phyloP scores from a whole-genome alignment of 257 asterid genomes.

The Nicotiana attenuata region DNA sequence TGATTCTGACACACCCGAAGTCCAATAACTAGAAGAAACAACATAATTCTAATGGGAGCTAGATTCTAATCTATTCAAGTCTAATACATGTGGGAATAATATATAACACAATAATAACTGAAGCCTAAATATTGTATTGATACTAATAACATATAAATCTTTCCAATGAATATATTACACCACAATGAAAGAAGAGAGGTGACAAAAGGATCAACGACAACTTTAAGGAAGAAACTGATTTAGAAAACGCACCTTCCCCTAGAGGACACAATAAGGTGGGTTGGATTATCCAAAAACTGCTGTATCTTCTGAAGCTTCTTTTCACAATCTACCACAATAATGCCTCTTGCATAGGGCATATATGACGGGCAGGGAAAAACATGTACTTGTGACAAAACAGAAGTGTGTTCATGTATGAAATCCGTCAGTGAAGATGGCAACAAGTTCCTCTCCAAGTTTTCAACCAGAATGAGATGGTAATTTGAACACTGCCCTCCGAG shows the following conservation, averaged over 20 bases:
- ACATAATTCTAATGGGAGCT: not conserved
- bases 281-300: slow-evolving; percentile 38
- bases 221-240: not conserved
- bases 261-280: slow-evolving; percentile 44
- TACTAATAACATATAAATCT: not conserved
- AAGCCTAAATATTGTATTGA: not conserved
- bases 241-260: slow-evolving; percentile 47
- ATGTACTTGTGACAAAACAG: slow-evolving; percentile 35
- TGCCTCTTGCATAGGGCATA: slow-evolving; percentile 44
- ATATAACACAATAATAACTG: not conserved
- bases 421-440: slow-evolving; percentile 28
- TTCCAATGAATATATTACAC: not conserved
- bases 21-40: not conserved
- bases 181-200: not conserved
- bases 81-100: not conserved
- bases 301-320: slow-evolving; percentile 29
- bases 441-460: slow-evolving; percentile 47
- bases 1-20: not conserved
- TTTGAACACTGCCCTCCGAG: slow-evolving; percentile 31
- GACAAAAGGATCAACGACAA: not conserved
- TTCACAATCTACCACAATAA: slow-evolving; percentile 38
- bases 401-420: slow-evolving; percentile 35
- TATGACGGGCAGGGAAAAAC: slow-evolving; percentile 34
- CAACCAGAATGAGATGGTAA: slow-evolving; percentile 29
- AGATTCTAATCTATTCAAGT: not conserved